Percentiles rank a stretch among this genome's conserved stretches.
Evolutionary conservation across 129 eudicot genomes (phyloP).

Genomic region (Flaveria linearis): DNA sequence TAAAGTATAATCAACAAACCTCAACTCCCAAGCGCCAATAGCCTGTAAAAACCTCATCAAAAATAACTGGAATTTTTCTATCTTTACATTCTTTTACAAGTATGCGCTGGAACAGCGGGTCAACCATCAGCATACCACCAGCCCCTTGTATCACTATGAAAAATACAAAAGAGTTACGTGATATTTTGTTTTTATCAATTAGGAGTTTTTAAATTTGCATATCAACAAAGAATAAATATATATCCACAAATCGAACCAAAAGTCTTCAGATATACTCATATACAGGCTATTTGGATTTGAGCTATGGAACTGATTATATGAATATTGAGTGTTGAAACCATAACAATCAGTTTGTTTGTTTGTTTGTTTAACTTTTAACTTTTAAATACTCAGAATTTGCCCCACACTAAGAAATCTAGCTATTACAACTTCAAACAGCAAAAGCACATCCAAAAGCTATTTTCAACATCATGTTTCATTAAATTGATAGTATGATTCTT

Average conservation of each 20-base stretch:
- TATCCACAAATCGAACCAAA: neutral
- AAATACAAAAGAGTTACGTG: neutral
- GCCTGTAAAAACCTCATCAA: constrained; percentile 96
- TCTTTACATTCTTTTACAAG: constrained; percentile 75
- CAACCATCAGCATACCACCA: constrained; percentile 96
- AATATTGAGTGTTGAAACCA: neutral
- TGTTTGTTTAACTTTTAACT: neutral
- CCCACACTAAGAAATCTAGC: neutral
- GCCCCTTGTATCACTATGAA: constrained; percentile 86
- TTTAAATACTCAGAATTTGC: neutral
- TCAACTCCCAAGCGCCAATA: constrained; percentile 97
- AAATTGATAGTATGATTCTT: neutral
- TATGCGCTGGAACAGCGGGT: constrained; percentile 84
- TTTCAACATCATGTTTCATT: neutral
- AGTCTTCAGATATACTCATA: neutral
- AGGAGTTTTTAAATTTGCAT: neutral
- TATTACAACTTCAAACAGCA: neutral
- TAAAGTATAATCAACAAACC: constrained; percentile 44
- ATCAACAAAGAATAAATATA: neutral
- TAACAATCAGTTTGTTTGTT: neutral
- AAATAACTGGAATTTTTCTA: constrained; percentile 81
- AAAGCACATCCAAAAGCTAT: neutral
- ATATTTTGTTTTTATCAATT: too few relatives aligned
- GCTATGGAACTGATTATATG: neutral
- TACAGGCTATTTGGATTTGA: neutral